Percentiles rank a stretch among this genome's conserved stretches.
These are phyloP conservation scores for Sporothrix brasiliensis DNA, from an alignment of 2,329 filamentous ascomycete genomes.

Conservation along the genomic window DNA sequence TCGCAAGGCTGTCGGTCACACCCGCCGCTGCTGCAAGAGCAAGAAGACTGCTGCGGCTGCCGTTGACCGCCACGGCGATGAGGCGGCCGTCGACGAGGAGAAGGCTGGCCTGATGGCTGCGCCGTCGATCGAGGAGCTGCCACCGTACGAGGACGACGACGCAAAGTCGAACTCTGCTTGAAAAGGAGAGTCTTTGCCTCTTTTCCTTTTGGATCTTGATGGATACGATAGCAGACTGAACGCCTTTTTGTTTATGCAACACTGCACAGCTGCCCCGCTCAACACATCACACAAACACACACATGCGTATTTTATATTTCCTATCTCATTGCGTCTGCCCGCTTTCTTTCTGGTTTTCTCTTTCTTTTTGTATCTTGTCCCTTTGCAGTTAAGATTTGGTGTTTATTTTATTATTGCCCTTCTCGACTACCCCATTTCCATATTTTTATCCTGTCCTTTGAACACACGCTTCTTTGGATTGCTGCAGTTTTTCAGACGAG, in stretches of 20 bases:
- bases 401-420: slow-evolving; percentile 10
- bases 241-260: not conserved
- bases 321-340: not conserved
- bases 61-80: slow-evolving; percentile 38
- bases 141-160: slow-evolving; percentile 39
- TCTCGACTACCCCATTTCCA: not conserved
- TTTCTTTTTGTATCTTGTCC: not conserved
- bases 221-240: not conserved
- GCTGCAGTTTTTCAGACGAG: not conserved
- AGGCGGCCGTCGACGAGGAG: slow-evolving; percentile 49
- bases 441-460: not conserved
- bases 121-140: slow-evolving; percentile 23
- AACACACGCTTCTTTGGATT: not conserved
- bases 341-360: slow-evolving; percentile 8
- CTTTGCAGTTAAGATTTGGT: not conserved
- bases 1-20: slow-evolving; percentile 38
- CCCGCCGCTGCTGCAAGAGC: slow-evolving; percentile 35
- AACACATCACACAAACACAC: not conserved
- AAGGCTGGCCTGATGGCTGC: slow-evolving; percentile 53
- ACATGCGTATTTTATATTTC: not conserved
- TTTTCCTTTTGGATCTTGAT: too few relatives aligned
- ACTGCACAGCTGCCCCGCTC: slow-evolving; percentile 12
- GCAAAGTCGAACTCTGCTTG: slow-evolving; percentile 25
- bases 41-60: slow-evolving; percentile 40
- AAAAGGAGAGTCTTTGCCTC: not conserved